These are phyloP conservation scores for Crithidia acanthocephali DNA, from an alignment of 208 protist genomes.

Conservation along the genomic window DNA sequence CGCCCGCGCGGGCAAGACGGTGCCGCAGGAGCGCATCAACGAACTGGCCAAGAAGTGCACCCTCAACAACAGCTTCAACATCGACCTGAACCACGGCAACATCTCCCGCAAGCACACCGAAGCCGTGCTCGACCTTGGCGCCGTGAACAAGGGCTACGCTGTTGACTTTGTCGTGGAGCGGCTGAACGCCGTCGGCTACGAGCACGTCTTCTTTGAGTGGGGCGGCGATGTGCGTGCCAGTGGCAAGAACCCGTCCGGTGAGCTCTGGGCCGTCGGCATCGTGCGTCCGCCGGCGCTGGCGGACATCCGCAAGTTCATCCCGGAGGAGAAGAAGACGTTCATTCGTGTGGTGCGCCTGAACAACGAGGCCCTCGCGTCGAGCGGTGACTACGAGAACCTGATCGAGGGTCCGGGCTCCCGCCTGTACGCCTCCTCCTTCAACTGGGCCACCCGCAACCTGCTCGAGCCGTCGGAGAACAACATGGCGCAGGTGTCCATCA, in stretches of 20 bases:
- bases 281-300: slow-evolving; percentile 50
- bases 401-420: slow-evolving; percentile 43
- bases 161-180: slow-evolving; percentile 63
- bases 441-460: slow-evolving; percentile 39
- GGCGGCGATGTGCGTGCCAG: slow-evolving; percentile 58
- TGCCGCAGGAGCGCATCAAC: slow-evolving; percentile 34
- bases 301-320: slow-evolving; percentile 33
- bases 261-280: slow-evolving; percentile 62
- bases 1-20: slow-evolving; percentile 27
- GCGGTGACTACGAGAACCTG: slow-evolving; percentile 77
- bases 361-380: slow-evolving; percentile 68
- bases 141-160: slow-evolving; percentile 67
- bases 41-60: slow-evolving; percentile 39
- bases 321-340: slow-evolving; percentile 41
- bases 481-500: slow-evolving; percentile 72
- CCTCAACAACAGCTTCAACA: slow-evolving; percentile 51
- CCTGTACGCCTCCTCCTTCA: slow-evolving; percentile 52
- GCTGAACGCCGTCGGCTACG: slow-evolving; percentile 42
- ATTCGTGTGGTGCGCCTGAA: slow-evolving; percentile 58
- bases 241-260: slow-evolving; percentile 42
- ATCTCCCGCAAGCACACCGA: slow-evolving; percentile 51
- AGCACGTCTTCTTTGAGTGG: slow-evolving; percentile 71
- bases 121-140: slow-evolving; percentile 62
- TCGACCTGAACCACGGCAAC: slow-evolving; percentile 48
- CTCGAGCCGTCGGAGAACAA: slow-evolving; percentile 44